Evolutionary conservation across 768 basidiomycete species (phyloP), one percentile per base, ranked within the genome.

Genomic region (Mrakia gelida): DNA sequence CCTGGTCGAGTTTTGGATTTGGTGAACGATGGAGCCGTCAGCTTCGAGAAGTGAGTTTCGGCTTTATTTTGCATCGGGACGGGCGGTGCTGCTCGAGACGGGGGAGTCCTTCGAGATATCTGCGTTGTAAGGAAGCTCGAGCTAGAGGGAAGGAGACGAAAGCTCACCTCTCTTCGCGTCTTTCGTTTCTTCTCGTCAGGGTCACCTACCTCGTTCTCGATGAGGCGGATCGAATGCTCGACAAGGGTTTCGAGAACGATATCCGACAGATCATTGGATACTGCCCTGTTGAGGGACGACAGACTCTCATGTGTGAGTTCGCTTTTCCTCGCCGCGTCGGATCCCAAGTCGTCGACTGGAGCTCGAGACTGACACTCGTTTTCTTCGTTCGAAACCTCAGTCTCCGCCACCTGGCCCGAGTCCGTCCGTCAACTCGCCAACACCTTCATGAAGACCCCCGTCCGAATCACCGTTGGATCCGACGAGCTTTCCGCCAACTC

Each of bases 391-490:
- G 16, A 23, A 26, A n/a, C 45, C 38, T 43, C 70, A 95, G 94
- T 98, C 87, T 97, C 94, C 73, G 97, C 97, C 13, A 99, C 97
- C 11, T 99, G 97, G 97, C 97, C 97, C 0, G 94, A 96, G 82
- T 90, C 92, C 16, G 95, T 99, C 32, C 89, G 95, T 73, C 87
- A 92, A 78, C 87, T 99, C 54, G 97, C 97, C 0, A 88, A 89
- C 81, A 91, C 94, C 15, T 98, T 98, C 86, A 91, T 92, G 84
- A 88, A 88, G 61, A 85, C 92, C 77, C 94, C 96, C 6, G 88
- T 98, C 30, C 89, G 93, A 38, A 91, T 98, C 59, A 98, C 95
- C 0, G 95, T 99, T 49, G 97, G 97, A 8, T 92, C 92, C 80
- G 97, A 99, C 78, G 95, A 98, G 81, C 86, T 98, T 73, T 92